Evolutionary conservation across 257 asterid species (phyloP), one percentile per base, ranked within the genome.

Genomic region (Rubia yunnanensis): DNA sequence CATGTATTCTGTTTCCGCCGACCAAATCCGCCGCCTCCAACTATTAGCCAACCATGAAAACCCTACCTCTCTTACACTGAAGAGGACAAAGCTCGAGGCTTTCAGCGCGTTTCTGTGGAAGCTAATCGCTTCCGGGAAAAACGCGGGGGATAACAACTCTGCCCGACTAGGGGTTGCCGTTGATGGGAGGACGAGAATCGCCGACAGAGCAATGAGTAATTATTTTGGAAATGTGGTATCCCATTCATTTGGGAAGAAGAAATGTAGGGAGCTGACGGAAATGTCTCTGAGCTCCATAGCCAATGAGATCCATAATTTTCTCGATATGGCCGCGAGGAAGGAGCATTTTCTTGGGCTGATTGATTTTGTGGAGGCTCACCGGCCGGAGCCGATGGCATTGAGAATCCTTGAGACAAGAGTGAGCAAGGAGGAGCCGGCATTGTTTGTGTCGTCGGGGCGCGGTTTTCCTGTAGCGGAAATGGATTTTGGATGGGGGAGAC

Each of bases 71-170:
- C n/a, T n/a, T n/a, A n/a, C n/a, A 74, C 9, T 4, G 1, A 71
- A 70, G 17, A 74, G 79, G 64, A 80, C 76, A 1, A 89, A 89
- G 71, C 58, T 89, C 14, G 91, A 80, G 65, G 81, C 91, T 0
- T 87, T 89, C 67, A 73, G 80, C 65, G 89, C 91, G 10, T 89
- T 77, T 70, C 77, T 89, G 14, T 89, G 96, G 94, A 87, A 83
- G 69, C 64, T 44, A 22, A 49, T 89, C 0, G 85, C 78, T 3
- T 22, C 76, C 0, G 76, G 7, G 10, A 14, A 44, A n/a, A n/a
- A n/a, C n/a, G n/a, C 18, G 0, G 36, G 52, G n/a, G n/a, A n/a
- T n/a, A n/a, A n/a, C 10, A 61, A 52, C 1, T 17, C 0, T 20
- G 81, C 83, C 62, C 60, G 64, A 72, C 61, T 89, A 15, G 95